Evolutionary conservation across 225 moss, liverwort and hornwort species (phyloP), one percentile per base, ranked within the genome.

Genomic region (Lunularia cruciata): DNA sequence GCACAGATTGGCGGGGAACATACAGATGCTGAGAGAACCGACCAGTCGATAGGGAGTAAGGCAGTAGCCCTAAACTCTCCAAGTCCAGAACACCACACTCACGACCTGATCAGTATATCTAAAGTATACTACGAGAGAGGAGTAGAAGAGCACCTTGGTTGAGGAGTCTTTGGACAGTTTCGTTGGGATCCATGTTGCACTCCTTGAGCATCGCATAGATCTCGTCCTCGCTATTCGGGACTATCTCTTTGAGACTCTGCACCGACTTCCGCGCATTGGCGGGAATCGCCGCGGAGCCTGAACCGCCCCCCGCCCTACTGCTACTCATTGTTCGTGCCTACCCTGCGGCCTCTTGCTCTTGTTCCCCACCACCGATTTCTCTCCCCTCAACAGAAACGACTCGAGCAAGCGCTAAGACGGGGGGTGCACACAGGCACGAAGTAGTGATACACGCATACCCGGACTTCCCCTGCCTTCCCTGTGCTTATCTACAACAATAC

Each of bases 131-230:
- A 37, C 30, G 37, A n/a, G 16, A 40, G 28, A 69, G 43, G 40
- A 31, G 43, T 14, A 62, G 16, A 48, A 32, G 56, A 31, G 39
- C 30, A 91, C 92, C 94, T 79, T 91, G 89, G 76, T 88, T 89
- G 42, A 95, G 81, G 32, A 95, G 86, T 56, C 92, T 86, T 70
- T 95, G 92, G 59, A 77, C 94, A 2, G 94, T 89, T 78, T 95
- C 92, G 71, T 95, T 83, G 0, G 77, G 82, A 84, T 95, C 92
- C 91, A 92, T 91, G 84, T 95, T 95, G 65, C 94, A 95, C 78
- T 95, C 94, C 76, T 88, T 91, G 28, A 95, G 89, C 85, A 88
- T 92, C 20, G 89, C 85, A 60, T 92, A 95, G 86, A 95, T 95
- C 88, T 95, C 94, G 82, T 95, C 94, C 66, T 93, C 90, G 72